These are phyloP conservation scores for Phytophthora multivora DNA, from an alignment of 352 stramenopile species.

Conservation along the genomic window DNA sequence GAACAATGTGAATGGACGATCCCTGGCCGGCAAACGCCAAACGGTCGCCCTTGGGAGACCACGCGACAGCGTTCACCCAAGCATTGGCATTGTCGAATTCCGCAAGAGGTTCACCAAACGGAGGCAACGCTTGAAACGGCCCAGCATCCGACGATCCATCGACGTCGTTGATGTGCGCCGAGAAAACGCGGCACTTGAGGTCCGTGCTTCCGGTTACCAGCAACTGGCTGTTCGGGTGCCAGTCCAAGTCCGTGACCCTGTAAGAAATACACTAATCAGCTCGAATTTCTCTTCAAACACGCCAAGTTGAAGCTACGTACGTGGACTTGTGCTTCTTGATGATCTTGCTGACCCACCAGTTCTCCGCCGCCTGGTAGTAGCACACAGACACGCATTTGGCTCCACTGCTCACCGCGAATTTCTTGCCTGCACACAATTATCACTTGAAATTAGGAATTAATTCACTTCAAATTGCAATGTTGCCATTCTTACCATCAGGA, in stretches of 20 bases:
- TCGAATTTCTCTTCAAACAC: background rate
- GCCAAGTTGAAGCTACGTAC: slow-evolving; percentile 56
- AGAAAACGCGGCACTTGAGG: slow-evolving; percentile 94
- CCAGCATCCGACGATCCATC: slow-evolving; percentile 71
- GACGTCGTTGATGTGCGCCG: slow-evolving; percentile 85
- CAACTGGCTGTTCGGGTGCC: slow-evolving; percentile 93
- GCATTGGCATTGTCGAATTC: slow-evolving; percentile 90
- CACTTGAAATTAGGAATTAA: slow-evolving; percentile 8
- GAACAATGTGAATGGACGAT: slow-evolving; percentile 90
- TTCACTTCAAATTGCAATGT: background rate
- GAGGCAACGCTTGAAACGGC: slow-evolving; percentile 73
- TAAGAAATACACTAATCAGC: slow-evolving; percentile 1
- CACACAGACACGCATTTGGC: slow-evolving; percentile 95
- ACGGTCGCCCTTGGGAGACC: slow-evolving; percentile 88
- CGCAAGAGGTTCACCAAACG: slow-evolving; percentile 82
- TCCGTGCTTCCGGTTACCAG: slow-evolving; percentile 92
- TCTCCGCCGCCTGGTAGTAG: slow-evolving; percentile 91
- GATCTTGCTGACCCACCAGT: slow-evolving; percentile 97
- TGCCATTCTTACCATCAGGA: slow-evolving; percentile 67
- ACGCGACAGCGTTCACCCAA: slow-evolving; percentile 93
- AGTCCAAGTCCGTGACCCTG: slow-evolving; percentile 89
- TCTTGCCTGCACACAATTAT: slow-evolving; percentile 58
- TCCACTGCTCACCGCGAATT: slow-evolving; percentile 93
- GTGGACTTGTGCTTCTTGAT: slow-evolving; percentile 98
- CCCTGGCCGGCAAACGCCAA: slow-evolving; percentile 92